Evolutionary conservation across 352 stramenopile genomes (phyloP).

Genomic region (Globisporangium uncinulatum): DNA sequence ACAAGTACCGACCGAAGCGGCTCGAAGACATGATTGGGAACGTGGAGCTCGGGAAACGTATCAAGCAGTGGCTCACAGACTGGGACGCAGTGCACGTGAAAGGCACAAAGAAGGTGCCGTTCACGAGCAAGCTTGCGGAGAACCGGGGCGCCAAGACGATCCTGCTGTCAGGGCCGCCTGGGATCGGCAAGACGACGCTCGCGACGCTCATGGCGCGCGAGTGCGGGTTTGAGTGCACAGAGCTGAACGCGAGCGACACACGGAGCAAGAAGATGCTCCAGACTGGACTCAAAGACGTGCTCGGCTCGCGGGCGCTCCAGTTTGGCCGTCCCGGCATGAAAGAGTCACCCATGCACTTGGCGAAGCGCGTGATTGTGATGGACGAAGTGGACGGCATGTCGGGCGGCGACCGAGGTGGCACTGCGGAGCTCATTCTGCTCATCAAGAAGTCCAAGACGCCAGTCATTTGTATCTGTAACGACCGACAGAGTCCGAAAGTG

Average conservation of each 20-base stretch:
- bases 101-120: conserved; percentile 76
- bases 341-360: conserved; percentile 53
- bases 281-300: conserved; percentile 85
- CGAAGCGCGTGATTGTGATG: conserved; percentile 96
- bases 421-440: conserved; percentile 97
- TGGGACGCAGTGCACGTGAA: conserved; percentile 82
- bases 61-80: conserved; percentile 82
- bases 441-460: conserved; percentile 98
- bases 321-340: conserved; percentile 47
- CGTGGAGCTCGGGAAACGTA: conserved; percentile 82
- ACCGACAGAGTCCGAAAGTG: conserved; percentile 95
- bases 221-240: conserved; percentile 91
- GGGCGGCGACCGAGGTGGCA: conserved; percentile 94
- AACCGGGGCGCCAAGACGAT: conserved; percentile 92
- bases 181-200: conserved; percentile 96
- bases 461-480: conserved; percentile 99
- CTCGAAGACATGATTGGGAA: conserved; percentile 93
- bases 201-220: conserved; percentile 90
- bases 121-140: conserved; percentile 65
- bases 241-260: conserved; percentile 98
- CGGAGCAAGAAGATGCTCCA: conserved; percentile 96
- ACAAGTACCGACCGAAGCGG: conserved; percentile 94
- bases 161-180: conserved; percentile 94
- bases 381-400: conserved; percentile 99
- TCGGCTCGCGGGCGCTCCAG: conserved; percentile 90